A percentile compares a stretch with the other conserved stretches of the same genome.
Conservation (phyloP, 495 filamentous ascomycete species). For the Thermothielavioides terrestris region DNA sequence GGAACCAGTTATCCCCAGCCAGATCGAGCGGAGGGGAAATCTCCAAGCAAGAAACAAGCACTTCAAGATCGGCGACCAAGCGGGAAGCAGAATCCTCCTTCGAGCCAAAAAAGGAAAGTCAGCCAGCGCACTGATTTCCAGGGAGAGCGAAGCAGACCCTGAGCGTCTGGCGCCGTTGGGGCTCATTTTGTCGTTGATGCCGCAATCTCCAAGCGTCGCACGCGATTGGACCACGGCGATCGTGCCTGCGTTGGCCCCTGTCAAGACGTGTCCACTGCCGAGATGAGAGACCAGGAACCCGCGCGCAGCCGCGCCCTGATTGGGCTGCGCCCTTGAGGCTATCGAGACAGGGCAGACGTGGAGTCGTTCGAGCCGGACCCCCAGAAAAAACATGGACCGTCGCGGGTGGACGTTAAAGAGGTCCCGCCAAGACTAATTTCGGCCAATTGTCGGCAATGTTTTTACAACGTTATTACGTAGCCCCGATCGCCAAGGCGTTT, state of each 20-base stretch:
- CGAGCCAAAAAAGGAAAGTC: neutral
- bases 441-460: too few relatives aligned
- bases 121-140: too few relatives aligned
- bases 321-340: slow-evolving; percentile 8
- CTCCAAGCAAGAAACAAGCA: neutral
- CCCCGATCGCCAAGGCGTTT: too few relatives aligned
- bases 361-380: too few relatives aligned
- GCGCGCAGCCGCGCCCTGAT: neutral
- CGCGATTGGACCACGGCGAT: slow-evolving; percentile 1
- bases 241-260: slow-evolving; percentile 11
- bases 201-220: slow-evolving; percentile 4
- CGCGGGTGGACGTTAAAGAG: too few relatives aligned
- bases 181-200: neutral
- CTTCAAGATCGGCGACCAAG: neutral
- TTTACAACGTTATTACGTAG: too few relatives aligned
- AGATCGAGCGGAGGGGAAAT: neutral
- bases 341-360: slow-evolving; percentile 5
- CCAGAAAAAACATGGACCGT: slow-evolving; percentile 9
- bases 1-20: too few relatives aligned
- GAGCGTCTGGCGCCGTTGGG: neutral
- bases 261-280: slow-evolving; percentile 8
- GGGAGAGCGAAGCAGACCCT: too few relatives aligned
- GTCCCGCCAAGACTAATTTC: too few relatives aligned
- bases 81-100: neutral
- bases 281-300: slow-evolving; percentile 16